Conservation (phyloP, 345 rosid genomes). For the Arabidopsis arenosa region DNA sequence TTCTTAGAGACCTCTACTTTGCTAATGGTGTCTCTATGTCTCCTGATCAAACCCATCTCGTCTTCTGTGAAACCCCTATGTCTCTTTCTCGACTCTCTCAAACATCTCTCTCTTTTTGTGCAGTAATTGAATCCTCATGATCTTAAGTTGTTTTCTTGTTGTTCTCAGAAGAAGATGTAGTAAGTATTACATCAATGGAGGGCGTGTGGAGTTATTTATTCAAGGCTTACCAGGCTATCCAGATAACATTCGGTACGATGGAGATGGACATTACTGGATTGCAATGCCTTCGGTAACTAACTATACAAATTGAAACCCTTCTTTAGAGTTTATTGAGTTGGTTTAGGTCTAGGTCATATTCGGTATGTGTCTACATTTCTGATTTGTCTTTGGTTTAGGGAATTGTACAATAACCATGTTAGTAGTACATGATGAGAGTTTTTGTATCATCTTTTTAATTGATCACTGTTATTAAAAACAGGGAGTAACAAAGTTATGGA, state of each 20-base stretch:
- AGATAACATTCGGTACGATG: conserved; percentile 72
- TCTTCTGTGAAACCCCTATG: conserved; percentile 74
- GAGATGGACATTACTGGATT: conserved; percentile 71
- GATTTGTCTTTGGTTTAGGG: neutral
- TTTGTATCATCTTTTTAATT: neutral
- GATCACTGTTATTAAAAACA: conserved; percentile 19
- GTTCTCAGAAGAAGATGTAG: conserved; percentile 66
- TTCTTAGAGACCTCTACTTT: conserved; percentile 61
- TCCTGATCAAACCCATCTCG: conserved; percentile 57
- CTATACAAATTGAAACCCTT: neutral
- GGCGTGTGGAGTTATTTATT: conserved; percentile 52
- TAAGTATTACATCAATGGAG: conserved; percentile 60
- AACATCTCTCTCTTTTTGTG: neutral
- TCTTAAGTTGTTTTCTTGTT: neutral
- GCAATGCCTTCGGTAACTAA: conserved; percentile 60
- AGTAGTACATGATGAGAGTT: too few relatives aligned
- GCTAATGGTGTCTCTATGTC: conserved; percentile 76
- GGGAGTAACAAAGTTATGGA: conserved; percentile 39
- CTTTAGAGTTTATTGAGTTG: neutral
- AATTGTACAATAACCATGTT: neutral
- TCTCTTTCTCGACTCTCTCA: conserved; percentile 37
- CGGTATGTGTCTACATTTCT: neutral
- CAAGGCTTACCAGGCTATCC: conserved; percentile 65
- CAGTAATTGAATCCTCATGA: neutral
- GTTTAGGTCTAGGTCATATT: conserved; percentile 4